Base-by-base conservation (phyloP, 768 basidiomycete genomes). In the Hypholoma sublateritium region DNA sequence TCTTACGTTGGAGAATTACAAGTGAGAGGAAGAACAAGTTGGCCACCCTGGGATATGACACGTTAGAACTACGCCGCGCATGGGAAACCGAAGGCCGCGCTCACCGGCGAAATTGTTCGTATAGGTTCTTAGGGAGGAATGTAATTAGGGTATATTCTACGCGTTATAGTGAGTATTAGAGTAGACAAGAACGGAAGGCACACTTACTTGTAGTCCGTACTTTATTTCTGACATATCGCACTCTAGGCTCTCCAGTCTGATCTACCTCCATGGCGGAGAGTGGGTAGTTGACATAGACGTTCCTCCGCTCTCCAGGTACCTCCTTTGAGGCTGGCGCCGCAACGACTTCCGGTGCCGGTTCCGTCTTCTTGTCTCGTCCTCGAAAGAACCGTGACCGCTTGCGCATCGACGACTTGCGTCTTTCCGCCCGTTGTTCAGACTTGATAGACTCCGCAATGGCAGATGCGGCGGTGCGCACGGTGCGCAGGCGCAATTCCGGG, bases 111-210 rank as follows among this genome's bases (percentile, higher is more conserved):
- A 98, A 99, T 68, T 99, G 96, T 72, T 98, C 94, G 62, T 86
- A 92, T 61, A 98, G 72, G 69, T 98, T 97, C 81, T 92, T 95
- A 9, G 95, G 95, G 43, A 98, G 64, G 68, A 98, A 98, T 0
- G 93, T 91, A 49, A 97, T 48, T 47, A 92, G 70, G 24, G 94
- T 96, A 73, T 98, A 98, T 72, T 95, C 93, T 94, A 67, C 7
- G 6, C 22, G 50, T 53, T 59, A 59, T 39, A 52, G 45, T 19
- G 3, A 49, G 57, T 60, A 59, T 25, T 14, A 25, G 34, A 44
- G 28, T 48, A 22, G 28, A 49, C 14, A 8, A 12, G 36, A 35
- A 32, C 5, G 51, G 25, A 48, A 37, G 19, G 41, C 46, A 55
- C 46, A 56, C 90, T 75, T 71, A 94, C 93, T 96, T 62, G 89